phyloP scores from a whole-genome alignment of 495 filamentous ascomycete species.

The Lepidopterella palustris region DNA sequence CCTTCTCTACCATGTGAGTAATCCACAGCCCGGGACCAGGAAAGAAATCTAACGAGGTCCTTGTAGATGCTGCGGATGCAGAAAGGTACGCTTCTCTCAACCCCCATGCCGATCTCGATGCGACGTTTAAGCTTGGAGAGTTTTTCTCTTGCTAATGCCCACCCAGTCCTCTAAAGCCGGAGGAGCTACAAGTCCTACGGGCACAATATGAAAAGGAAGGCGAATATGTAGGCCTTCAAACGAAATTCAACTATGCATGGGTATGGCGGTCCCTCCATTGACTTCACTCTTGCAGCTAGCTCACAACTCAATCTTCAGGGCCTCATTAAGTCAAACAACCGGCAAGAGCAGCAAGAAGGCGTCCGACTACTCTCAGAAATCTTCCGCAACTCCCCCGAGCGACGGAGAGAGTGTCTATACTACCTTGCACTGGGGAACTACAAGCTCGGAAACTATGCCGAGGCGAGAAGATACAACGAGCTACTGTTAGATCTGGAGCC shows the following conservation, averaged over 20 bases:
- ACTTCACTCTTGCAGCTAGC: background rate
- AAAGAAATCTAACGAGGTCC: conserved; percentile 18
- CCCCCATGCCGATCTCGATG: background rate
- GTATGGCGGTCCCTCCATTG: conserved; percentile 42
- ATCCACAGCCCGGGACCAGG: conserved; percentile 24
- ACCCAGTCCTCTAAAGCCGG: conserved; percentile 72
- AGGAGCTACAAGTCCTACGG: conserved; percentile 84
- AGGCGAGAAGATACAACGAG: conserved; percentile 92
- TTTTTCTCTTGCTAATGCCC: conserved; percentile 6
- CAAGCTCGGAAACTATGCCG: conserved; percentile 94
- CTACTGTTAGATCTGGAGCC: conserved; percentile 82
- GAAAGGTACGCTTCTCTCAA: conserved; percentile 61
- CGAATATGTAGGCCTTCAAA: conserved; percentile 91
- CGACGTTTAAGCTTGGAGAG: background rate
- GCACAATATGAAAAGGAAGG: conserved; percentile 95
- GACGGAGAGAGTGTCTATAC: conserved; percentile 94
- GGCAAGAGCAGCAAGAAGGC: conserved; percentile 87
- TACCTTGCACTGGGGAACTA: conserved; percentile 95
- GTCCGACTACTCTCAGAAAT: conserved; percentile 93
- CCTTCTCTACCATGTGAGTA: conserved; percentile 29
- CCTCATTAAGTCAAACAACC: conserved; percentile 81
- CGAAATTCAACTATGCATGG: conserved; percentile 99
- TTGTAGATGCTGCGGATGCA: conserved; percentile 86
- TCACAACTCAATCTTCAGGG: conserved; percentile 49
- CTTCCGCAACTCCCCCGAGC: conserved; percentile 84